Percentiles rank a stretch among this genome's conserved stretches.
phyloP scores from a whole-genome alignment of 1,284 basidiomycete genomes.

The Puccinia coronata region DNA sequence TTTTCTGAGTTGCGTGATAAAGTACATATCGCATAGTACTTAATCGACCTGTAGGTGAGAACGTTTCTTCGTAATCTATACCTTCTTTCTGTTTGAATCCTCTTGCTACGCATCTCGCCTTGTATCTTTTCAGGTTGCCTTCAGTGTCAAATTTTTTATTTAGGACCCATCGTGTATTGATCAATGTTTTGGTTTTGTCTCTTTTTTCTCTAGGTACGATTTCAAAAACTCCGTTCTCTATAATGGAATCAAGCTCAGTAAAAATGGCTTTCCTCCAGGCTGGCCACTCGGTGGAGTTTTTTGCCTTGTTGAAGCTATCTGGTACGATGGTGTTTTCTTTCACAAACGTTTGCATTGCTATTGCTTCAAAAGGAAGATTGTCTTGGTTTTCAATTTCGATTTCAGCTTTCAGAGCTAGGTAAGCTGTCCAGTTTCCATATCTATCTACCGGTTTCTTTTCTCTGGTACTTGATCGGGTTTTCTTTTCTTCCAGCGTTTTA shows the following conservation, averaged over 20 bases:
- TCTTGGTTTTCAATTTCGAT: not conserved
- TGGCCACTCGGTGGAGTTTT: not conserved
- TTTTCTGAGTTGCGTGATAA: not conserved
- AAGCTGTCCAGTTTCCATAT: slow-evolving; percentile 25
- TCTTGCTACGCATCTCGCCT: slow-evolving; percentile 42
- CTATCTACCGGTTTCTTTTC: slow-evolving; percentile 21
- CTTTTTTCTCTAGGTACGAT: slow-evolving; percentile 8
- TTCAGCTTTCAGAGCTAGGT: slow-evolving; percentile 18
- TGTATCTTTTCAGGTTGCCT: slow-evolving; percentile 32
- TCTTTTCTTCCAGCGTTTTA: not conserved
- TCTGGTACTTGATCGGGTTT: slow-evolving; percentile 15
- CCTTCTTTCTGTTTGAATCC: slow-evolving; percentile 43
- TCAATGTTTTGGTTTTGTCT: slow-evolving; percentile 23
- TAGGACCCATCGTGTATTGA: slow-evolving; percentile 32
- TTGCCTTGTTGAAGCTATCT: slow-evolving; percentile 17
- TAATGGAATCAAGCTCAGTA: slow-evolving; percentile 33
- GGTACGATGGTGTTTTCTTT: slow-evolving; percentile 28
- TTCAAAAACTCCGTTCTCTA: slow-evolving; percentile 30
- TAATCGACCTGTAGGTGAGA: slow-evolving; percentile 38
- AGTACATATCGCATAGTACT: slow-evolving; percentile 22
- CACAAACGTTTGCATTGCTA: slow-evolving; percentile 19
- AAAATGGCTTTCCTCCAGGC: slow-evolving; percentile 23
- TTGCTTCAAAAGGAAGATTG: slow-evolving; percentile 18
- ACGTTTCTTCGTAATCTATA: slow-evolving; percentile 39
- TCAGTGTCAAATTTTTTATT: slow-evolving; percentile 31